These are phyloP conservation scores for Eucalyptus tenuipes DNA, from an alignment of 345 rosid genomes.

Conservation along the genomic window DNA sequence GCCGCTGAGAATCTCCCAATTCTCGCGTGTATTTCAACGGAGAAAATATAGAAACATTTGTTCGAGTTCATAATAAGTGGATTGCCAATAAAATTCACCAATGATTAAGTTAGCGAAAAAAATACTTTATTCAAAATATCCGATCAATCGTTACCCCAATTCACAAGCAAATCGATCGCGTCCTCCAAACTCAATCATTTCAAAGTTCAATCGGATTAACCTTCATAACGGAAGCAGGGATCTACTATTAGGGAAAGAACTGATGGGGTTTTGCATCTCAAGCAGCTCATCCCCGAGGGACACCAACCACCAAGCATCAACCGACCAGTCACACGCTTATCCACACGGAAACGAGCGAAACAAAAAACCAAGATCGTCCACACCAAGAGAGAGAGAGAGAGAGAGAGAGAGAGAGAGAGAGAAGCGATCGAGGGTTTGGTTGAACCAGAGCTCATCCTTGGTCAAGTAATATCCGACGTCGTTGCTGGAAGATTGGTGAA, in stretches of 20 bases:
- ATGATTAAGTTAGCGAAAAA: background rate
- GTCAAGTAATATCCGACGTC: slow-evolving; percentile 43
- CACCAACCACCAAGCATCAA: background rate
- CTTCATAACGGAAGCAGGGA: background rate
- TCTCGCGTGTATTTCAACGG: background rate
- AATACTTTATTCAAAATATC: background rate
- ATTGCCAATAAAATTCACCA: background rate
- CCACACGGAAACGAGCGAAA: background rate
- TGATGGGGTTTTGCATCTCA: background rate
- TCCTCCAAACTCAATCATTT: background rate
- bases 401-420: slow-evolving; percentile 23
- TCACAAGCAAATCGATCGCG: background rate
- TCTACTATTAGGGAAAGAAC: background rate
- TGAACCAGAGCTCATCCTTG: slow-evolving; percentile 57
- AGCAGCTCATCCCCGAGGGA: background rate
- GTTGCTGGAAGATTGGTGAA: slow-evolving; percentile 10
- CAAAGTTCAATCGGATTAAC: background rate
- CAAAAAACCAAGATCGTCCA: background rate
- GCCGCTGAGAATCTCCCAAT: background rate
- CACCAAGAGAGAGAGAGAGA: background rate
- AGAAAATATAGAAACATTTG: background rate
- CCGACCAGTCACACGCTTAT: background rate
- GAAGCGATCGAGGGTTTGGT: slow-evolving; percentile 83
- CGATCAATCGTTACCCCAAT: background rate
- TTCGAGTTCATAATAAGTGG: background rate